Evolutionary conservation across 257 asterid genomes (phyloP).

Genomic region (Phtheirospermum japonicum): DNA sequence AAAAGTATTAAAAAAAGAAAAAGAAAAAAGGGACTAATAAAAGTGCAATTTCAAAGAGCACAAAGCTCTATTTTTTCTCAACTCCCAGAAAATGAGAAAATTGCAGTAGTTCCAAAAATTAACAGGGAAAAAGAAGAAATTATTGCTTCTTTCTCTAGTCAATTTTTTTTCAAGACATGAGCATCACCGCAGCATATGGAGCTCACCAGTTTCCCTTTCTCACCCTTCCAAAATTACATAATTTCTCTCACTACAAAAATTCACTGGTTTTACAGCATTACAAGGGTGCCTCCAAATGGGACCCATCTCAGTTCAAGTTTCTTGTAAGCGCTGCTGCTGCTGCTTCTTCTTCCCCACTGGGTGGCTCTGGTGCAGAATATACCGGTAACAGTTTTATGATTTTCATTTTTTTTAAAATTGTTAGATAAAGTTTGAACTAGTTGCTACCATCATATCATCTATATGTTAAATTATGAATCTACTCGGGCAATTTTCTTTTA

Average conservation of each 20-base stretch:
- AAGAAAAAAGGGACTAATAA: no score
- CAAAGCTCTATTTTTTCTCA: no score
- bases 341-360: constrained; percentile 36
- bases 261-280: constrained; percentile 5
- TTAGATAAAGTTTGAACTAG: no score
- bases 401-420: not conserved
- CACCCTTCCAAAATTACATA: constrained; percentile 27
- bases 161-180: not conserved
- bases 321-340: constrained; percentile 40
- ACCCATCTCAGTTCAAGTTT: constrained; percentile 18
- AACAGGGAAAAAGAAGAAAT: no score
- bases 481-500: no score
- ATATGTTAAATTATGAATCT: not conserved
- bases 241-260: constrained; percentile 20
- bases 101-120: no score
- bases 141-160: no score
- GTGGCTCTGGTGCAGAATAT: constrained; percentile 48
- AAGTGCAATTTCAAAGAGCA: no score
- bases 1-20: no score
- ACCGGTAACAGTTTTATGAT: constrained; percentile 37
- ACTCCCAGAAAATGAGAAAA: no score
- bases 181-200: constrained; percentile 22
- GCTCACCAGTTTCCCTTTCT: constrained; percentile 26
- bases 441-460: not conserved
- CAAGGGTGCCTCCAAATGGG: constrained; percentile 17